Base-by-base conservation (phyloP, 2,329 filamentous ascomycete genomes). In the Cercospora zeina region DNA sequence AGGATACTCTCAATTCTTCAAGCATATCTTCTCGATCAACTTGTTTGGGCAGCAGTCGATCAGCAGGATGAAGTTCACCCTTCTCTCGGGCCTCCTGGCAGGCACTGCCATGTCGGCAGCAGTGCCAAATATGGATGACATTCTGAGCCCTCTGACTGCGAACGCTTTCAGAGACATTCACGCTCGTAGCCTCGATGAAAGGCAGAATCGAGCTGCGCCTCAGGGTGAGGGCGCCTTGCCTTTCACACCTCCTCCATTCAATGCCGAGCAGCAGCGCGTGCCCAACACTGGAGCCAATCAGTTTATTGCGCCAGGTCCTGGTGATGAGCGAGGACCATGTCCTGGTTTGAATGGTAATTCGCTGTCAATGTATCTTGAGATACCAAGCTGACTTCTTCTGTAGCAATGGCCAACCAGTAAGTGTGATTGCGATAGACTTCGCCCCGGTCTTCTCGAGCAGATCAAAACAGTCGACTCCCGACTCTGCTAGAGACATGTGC, bases 201-300 rank as follows among this genome's bases (percentile, higher is more conserved):
- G 55, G n/a, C 55, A 58, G 39, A 58, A 47, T 27, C 19, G 16
- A 3, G 56, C 56, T 51, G 47, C 56, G 10, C 71, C 70, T 13
- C 70, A 72, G 42, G 70, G 70, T 47, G 61, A 39, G 30, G 70
- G 68, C 34, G 70, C 70, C 24, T 51, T 71, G 19, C 71, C 72
- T 11, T 51, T 69, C 10, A 37, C 54, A 9, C 67, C 70, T 37
- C 71, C 72, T 1, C 68, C 70, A 13, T 76, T 76, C 62, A 68
- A 74, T 61, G 72, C 74, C 11, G 62, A 61, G 4, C 47, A 67
- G 8, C 74, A 76, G 55, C 68, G 62, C 50, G 67, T 76, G 39
- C 68, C 67, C 61, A 72, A 66, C 53, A 61, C 62, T 27, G 73
- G 73, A 14, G 47, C 56, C 1, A 58, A 75, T 61, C 63, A 53